phyloP scores from a whole-genome alignment of 2,329 filamentous ascomycete genomes.

The Aspergillus pseudonomiae region DNA sequence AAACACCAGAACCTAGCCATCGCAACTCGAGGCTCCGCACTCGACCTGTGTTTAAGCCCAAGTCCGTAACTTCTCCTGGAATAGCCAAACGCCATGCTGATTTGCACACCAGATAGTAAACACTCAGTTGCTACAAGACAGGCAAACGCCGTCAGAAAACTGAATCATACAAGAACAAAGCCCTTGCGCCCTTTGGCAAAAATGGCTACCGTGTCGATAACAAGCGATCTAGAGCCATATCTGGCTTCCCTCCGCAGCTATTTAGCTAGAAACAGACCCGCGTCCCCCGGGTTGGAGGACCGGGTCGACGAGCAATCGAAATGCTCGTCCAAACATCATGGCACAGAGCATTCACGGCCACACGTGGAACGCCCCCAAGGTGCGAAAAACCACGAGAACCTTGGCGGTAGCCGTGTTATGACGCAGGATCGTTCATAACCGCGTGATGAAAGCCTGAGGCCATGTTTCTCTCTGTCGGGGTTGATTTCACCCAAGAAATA shows the following conservation, averaged over 20 bases:
- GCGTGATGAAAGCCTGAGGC: conserved; percentile 3
- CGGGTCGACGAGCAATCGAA: conserved; percentile 3
- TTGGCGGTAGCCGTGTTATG: neutral
- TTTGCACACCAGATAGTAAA: conserved; percentile 23
- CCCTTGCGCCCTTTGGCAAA: conserved; percentile 10
- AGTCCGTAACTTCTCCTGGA: conserved; percentile 11
- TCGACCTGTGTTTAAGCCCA: conserved; percentile 8
- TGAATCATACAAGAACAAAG: conserved; percentile 6
- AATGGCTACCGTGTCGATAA: conserved; percentile 37
- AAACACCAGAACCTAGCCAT: conserved; percentile 7
- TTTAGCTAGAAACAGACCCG: conserved; percentile 18
- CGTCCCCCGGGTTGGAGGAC: conserved; percentile 2
- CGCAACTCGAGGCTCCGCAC: conserved; percentile 1
- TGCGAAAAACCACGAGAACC: neutral
- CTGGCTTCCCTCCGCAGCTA: conserved; percentile 34
- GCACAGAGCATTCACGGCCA: neutral
- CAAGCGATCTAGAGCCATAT: conserved; percentile 34
- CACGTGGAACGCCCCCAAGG: neutral
- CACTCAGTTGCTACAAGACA: conserved; percentile 5
- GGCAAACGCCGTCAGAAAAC: conserved; percentile 7
- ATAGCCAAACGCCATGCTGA: conserved; percentile 24
- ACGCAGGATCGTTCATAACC: conserved; percentile 2
- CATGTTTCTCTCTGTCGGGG: neutral
- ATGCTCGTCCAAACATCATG: neutral
- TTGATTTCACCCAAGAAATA: conserved; percentile 43